These are phyloP conservation scores for Vanderwaltozyma tropicalis DNA, from an alignment of 805 yeast species.

Conservation along the genomic window DNA sequence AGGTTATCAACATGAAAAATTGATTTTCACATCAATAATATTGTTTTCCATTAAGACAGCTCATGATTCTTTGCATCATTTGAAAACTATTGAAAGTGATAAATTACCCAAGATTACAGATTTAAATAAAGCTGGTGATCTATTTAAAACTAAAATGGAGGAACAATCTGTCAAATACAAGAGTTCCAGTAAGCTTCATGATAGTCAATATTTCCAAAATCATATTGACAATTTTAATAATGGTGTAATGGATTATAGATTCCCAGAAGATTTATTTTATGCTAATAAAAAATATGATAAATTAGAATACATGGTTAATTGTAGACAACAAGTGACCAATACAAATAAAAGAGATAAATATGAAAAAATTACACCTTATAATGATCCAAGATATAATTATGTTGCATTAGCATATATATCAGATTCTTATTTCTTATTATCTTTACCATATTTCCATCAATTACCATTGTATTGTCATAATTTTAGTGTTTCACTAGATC, in stretches of 20 bases:
- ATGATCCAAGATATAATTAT: conserved; percentile 34
- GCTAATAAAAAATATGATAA: conserved; percentile 8
- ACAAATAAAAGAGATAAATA: not conserved
- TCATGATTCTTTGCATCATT: conserved; percentile 9
- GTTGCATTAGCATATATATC: conserved; percentile 51
- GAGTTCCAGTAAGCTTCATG: conserved; percentile 4
- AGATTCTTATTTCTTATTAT: conserved; percentile 44
- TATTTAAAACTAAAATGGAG: conserved; percentile 14
- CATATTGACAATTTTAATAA: conserved; percentile 27
- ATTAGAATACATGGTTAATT: conserved; percentile 21
- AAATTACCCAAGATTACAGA: not conserved
- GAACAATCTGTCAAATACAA: conserved; percentile 6
- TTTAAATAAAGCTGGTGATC: conserved; percentile 12
- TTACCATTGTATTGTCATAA: conserved; percentile 36
- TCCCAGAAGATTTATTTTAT: conserved; percentile 29
- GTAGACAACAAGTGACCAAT: conserved; percentile 9
- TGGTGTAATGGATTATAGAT: conserved; percentile 28
- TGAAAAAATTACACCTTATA: conserved; percentile 10
- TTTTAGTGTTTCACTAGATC: conserved; percentile 55
- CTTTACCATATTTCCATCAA: conserved; percentile 43
- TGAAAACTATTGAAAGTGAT: conserved; percentile 13
- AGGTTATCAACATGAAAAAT: conserved; percentile 42
- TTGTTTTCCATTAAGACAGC: conserved; percentile 30
- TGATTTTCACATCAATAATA: conserved; percentile 44
- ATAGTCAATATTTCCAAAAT: conserved; percentile 3